Evolutionary conservation across 805 yeast genomes (phyloP), one percentile per base, ranked within the genome.

Genomic region (Yamadazyma endophytica): DNA sequence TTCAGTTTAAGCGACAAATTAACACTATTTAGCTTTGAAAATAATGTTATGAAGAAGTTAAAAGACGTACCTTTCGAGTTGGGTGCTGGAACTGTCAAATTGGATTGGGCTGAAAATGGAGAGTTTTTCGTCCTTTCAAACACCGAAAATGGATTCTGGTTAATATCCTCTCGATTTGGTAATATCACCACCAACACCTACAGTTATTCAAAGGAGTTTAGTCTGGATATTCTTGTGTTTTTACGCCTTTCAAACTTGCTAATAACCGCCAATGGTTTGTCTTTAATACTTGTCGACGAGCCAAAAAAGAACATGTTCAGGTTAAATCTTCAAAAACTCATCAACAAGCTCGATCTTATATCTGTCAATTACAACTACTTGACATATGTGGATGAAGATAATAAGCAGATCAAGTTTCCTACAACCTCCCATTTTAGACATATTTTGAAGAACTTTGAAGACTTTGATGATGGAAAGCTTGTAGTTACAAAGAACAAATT

Each of bases 41-140:
- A 28, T 3, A 12, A 33, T 11, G 12, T 26, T 8, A 28, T 47
- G 13, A 25, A 28, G n/a, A 32, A 25, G 26, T 25, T 49, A 12
- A 45, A 49, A 31, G 27, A 24, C 6, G 29, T 47, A 9, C 19
- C 27, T 2, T 14, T 23, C 9, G 12, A 29, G 21, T 25, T 28
- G 6, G 35, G 35, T 6, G 21, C 11, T 14, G 14, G 13, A 6
- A 5, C 11, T 26, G 5, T 29, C 16, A 14, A 5, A 3, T 8
- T 30, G 2, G 12, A 27, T 13, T 65, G 70, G 70, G 50, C 70
- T 1, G 51, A 61, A 1, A 49, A 59, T 36, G 72, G 70, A 3
- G 44, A 43, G 13, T 63, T 54, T 33, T 58, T 62, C 26, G 33
- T 44, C 9, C 17, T 49, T 5, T 35, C 51, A 5, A 44, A 50